Conservation (phyloP, 2,329 filamentous ascomycete genomes). For the Ceratocystis eucalypticola region DNA sequence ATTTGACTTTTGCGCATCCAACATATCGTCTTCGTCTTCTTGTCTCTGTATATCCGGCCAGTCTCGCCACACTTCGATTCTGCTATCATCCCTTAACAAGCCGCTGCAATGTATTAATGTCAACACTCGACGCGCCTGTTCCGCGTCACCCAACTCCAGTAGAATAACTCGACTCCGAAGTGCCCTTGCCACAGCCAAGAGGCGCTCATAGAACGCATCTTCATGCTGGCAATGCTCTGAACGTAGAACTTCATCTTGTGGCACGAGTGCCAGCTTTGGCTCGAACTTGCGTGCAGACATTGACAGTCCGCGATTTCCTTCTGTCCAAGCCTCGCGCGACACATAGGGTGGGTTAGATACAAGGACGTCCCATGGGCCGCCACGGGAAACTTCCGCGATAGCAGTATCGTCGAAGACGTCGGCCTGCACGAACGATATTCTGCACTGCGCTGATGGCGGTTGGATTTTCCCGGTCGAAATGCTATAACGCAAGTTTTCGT, state of each 20-base stretch:
- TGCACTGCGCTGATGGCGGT: constrained; percentile 20
- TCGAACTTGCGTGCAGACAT: constrained; percentile 76
- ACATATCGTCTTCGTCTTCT: background rate
- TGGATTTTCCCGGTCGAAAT: constrained; percentile 20
- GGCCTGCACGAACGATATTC: constrained; percentile 34
- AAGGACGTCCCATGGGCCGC: constrained; percentile 45
- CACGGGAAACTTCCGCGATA: constrained; percentile 23
- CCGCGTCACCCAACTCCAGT: constrained; percentile 58
- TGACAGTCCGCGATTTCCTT: constrained; percentile 31
- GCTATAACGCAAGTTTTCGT: constrained; percentile 49
- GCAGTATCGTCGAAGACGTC: constrained; percentile 37
- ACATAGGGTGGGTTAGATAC: constrained; percentile 90
- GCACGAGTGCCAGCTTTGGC: constrained; percentile 65
- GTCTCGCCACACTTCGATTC: constrained; percentile 60
- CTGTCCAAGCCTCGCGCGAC: constrained; percentile 38
- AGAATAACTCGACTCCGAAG: constrained; percentile 43
- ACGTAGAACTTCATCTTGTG: constrained; percentile 25
- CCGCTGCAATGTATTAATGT: constrained; percentile 26
- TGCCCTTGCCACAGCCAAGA: constrained; percentile 42
- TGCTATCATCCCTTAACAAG: constrained; percentile 21
- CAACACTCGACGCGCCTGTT: constrained; percentile 49
- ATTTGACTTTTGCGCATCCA: constrained; percentile 1
- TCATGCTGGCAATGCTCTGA: constrained; percentile 28
- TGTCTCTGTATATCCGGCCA: constrained; percentile 34
- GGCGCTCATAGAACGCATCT: constrained; percentile 52